phyloP scores from a whole-genome alignment of 2,329 filamentous ascomycete genomes.

The Nakataea oryzae region DNA sequence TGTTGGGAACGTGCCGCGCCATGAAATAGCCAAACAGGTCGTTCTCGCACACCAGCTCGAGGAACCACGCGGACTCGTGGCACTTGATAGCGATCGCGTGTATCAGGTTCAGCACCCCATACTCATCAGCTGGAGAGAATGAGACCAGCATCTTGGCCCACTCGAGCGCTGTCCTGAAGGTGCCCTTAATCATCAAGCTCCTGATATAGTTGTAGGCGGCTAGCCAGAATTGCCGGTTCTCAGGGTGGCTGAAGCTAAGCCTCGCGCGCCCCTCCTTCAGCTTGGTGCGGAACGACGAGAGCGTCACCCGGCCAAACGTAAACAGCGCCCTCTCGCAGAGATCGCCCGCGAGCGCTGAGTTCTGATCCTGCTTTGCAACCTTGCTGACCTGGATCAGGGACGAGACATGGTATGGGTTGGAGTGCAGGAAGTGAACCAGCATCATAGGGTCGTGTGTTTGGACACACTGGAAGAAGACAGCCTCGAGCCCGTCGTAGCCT shows the following conservation, averaged over 20 bases:
- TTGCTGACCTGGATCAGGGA: constrained; percentile 89
- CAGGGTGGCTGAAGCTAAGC: constrained; percentile 68
- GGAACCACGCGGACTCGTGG: constrained; percentile 63
- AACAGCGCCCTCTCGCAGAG: constrained; percentile 86
- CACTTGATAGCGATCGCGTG: constrained; percentile 80
- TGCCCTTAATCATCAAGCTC: constrained; percentile 81
- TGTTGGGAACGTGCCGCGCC: constrained; percentile 16
- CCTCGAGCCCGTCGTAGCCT: constrained; percentile 64
- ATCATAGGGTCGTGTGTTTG: constrained; percentile 74
- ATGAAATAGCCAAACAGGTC: constrained; percentile 5
- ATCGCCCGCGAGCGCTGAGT: constrained; percentile 76
- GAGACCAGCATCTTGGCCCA: constrained; percentile 81
- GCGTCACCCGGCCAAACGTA: constrained; percentile 79
- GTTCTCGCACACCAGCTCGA: constrained; percentile 44
- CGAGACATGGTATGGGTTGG: constrained; percentile 78
- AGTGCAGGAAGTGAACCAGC: constrained; percentile 64
- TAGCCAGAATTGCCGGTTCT: constrained; percentile 90
- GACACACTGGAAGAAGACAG: constrained; percentile 68
- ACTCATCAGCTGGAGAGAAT: constrained; percentile 70
- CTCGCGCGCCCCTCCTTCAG: constrained; percentile 70
- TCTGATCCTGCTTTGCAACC: constrained; percentile 83
- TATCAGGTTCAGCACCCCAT: constrained; percentile 69
- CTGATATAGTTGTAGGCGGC: constrained; percentile 81
- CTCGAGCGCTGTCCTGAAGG: constrained; percentile 84
- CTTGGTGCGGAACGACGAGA: constrained; percentile 69